Conservation (phyloP, 192 early-diverging fungal genomes). For the Backusella psychrophila region DNA sequence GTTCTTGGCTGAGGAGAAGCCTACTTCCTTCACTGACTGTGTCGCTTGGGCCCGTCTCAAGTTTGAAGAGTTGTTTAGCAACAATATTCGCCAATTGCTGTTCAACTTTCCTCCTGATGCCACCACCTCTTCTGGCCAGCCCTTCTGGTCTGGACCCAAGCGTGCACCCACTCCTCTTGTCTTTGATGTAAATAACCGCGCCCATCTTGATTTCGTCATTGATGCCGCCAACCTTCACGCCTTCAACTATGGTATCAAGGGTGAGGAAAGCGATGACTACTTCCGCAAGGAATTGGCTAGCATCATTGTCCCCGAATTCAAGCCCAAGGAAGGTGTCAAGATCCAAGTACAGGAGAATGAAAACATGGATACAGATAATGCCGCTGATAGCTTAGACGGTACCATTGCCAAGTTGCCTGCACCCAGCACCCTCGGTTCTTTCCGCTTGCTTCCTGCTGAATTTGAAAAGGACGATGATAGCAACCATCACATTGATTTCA, state of each 20-base stretch:
- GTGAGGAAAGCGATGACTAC: slow-evolving; percentile 68
- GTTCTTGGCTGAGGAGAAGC: slow-evolving; percentile 77
- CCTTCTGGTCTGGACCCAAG: slow-evolving; percentile 98
- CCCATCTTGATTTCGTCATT: slow-evolving; percentile 89
- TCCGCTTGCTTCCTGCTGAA: slow-evolving; percentile 86
- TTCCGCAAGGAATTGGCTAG: slow-evolving; percentile 60
- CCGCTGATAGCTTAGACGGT: slow-evolving; percentile 47
- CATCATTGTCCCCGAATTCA: slow-evolving; percentile 78
- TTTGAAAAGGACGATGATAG: slow-evolving; percentile 99
- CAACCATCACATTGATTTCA: slow-evolving; percentile 99
- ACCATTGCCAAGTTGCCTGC: slow-evolving; percentile 70
- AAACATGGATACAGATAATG: slow-evolving; percentile 37
- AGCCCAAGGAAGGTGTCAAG: slow-evolving; percentile 89
- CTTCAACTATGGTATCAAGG: slow-evolving; percentile 94
- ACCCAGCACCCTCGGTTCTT: slow-evolving; percentile 76
- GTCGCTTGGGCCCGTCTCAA: slow-evolving; percentile 86
- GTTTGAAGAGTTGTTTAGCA: slow-evolving; percentile 94
- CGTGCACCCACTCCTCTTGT: slow-evolving; percentile 80
- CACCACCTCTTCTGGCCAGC: slow-evolving; percentile 80
- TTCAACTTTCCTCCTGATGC: slow-evolving; percentile 98
- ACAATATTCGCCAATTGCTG: slow-evolving; percentile 91
- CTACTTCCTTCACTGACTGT: slow-evolving; percentile 89
- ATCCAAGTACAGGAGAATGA: slow-evolving; percentile 96
- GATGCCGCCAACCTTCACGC: slow-evolving; percentile 93
- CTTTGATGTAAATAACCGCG: slow-evolving; percentile 73